Evolutionary conservation across 495 filamentous ascomycete genomes (phyloP), one percentile per base, ranked within the genome.

Genomic region (Thermochaetoides thermophila): DNA sequence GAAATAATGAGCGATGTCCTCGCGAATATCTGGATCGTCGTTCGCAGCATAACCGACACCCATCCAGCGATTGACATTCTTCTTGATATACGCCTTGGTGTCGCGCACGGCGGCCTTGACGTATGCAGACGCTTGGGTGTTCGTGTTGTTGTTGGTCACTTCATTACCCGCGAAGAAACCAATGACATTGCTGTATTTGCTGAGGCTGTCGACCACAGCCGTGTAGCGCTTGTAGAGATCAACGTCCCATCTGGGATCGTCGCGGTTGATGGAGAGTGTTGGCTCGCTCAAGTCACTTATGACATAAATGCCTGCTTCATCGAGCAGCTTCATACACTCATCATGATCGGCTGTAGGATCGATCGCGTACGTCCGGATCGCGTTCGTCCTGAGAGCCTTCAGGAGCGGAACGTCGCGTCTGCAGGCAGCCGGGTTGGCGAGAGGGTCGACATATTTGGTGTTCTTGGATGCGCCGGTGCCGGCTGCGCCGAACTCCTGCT

Each of bases 101-200:
- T 96, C 87, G 43, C 86, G 84, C 18, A 93, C 83, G 22, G 89
- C 86, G 37, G 89, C 89, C 69, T 96, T 96, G 50, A 94, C 87
- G 48, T 78, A 96, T 31, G 87, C 83, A 32, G 78, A 84, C 22
- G 86, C 84, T 40, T 63, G 63, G 17, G 87, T 95, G 57, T 86
- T 94, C 50, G 66, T 76, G 24, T 66, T 57, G 38, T 71, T 68
- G 64, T 96, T 95, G 44, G 83, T 81, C 36, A 96, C 86, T 57
- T 97, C 89, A 54, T 97, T 96, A 32, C 89, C 89, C 17, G 86
- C 81, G 55, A 96, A 95, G 72, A 95, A 97, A 39, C 89, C 89
- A 31, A 97, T 69, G 27, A 76, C 72, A 56, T 97, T 97, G 55
- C 64, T 72, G 59, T 92, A 95, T 39, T 76, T 60, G 28, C 67